These are phyloP conservation scores for Apodospora peruviana DNA, from an alignment of 495 filamentous ascomycete species.

Conservation along the genomic window DNA sequence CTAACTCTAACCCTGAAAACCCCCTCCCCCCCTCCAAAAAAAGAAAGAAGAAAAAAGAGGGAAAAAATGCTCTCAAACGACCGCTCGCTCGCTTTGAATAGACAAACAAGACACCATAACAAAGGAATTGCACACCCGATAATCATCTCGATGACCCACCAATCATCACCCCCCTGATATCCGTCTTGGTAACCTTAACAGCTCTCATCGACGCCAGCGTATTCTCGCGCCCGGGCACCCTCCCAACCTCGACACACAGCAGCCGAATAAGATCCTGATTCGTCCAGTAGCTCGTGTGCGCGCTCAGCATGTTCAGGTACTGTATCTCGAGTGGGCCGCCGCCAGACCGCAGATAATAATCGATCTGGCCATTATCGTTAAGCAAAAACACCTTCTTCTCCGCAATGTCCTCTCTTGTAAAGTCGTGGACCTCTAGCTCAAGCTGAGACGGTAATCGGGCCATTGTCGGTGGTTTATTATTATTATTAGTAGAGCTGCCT, in stretches of 20 bases:
- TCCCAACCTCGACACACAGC: constrained; percentile 79
- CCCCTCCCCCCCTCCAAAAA: no score
- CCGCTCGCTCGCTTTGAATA: no score
- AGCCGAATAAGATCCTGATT: constrained; percentile 80
- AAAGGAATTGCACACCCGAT: no score
- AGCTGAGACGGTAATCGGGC: constrained; percentile 77
- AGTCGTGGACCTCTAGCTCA: constrained; percentile 93
- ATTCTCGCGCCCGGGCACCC: constrained; percentile 62
- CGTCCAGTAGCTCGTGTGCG: constrained; percentile 93
- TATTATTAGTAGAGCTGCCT: constrained; percentile 6
- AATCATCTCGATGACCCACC: background rate
- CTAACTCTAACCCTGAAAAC: no score
- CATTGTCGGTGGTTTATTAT: constrained; percentile 27
- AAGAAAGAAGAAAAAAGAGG: no score
- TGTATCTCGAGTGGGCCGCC: constrained; percentile 84
- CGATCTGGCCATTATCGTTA: constrained; percentile 94
- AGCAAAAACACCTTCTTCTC: constrained; percentile 82
- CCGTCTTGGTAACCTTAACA: constrained; percentile 54
- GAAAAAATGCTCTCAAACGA: no score
- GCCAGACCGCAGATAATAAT: constrained; percentile 76
- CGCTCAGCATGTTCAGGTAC: constrained; percentile 94
- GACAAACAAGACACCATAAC: no score
- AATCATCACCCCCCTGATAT: background rate
- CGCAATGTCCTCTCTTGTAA: constrained; percentile 84
- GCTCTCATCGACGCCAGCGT: constrained; percentile 66